phyloP scores from a whole-genome alignment of 1,284 basidiomycete species.

The Erythrobasidium hasegawianum region DNA sequence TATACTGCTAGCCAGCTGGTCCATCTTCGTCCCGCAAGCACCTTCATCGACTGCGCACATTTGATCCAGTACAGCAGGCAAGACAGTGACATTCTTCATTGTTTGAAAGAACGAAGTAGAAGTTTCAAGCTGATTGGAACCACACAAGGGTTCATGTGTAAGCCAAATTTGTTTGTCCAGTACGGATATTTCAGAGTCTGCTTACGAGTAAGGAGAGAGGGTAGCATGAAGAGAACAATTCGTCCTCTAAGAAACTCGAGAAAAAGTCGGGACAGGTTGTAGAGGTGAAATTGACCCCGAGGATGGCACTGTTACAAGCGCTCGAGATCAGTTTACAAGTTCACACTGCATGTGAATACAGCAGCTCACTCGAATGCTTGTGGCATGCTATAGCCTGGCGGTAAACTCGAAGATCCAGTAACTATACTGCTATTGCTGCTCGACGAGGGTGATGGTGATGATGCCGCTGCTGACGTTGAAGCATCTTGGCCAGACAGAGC shows the following conservation, averaged over 20 bases:
- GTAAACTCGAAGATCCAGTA: constrained; percentile 9
- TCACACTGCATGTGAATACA: neutral
- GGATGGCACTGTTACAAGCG: constrained; percentile 36
- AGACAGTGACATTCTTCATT: constrained; percentile 31
- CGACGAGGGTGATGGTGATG: neutral
- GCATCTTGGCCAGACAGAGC: too few species aligned
- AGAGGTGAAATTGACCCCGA: constrained; percentile 42
- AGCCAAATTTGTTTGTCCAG: neutral
- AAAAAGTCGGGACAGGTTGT: constrained; percentile 44
- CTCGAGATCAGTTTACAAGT: neutral
- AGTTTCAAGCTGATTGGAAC: constrained; percentile 34
- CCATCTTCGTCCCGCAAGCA: constrained; percentile 38
- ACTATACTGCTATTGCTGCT: too few species aligned
- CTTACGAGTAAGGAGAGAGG: constrained; percentile 42
- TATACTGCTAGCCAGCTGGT: constrained; percentile 34
- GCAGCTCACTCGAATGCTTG: constrained; percentile 39
- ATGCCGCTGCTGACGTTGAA: neutral
- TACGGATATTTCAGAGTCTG: neutral
- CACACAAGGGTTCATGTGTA: neutral
- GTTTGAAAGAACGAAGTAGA: constrained; percentile 42
- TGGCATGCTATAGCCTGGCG: constrained; percentile 35
- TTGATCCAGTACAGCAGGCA: constrained; percentile 41
- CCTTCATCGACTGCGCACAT: constrained; percentile 37
- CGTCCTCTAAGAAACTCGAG: constrained; percentile 40
- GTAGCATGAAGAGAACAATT: constrained; percentile 40